Evolutionary conservation across 768 basidiomycete species (phyloP).

Genomic region (Boletus subparvulus): DNA sequence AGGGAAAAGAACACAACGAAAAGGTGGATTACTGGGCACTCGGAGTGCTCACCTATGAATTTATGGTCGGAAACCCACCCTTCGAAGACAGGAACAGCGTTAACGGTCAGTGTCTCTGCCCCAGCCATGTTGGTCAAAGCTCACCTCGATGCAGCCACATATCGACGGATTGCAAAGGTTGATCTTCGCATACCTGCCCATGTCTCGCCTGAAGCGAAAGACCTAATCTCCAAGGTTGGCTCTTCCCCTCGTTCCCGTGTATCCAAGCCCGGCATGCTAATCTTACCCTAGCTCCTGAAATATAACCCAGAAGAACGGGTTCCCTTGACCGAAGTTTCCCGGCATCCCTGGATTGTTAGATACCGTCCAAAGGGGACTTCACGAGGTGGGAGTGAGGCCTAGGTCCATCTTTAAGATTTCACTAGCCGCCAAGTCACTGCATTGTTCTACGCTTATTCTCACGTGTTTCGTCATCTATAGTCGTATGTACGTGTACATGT

Average conservation of each 20-base stretch:
- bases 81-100: constrained; percentile 86
- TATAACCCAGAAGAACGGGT: constrained; percentile 78
- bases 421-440: background rate
- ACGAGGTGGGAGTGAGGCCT: constrained; percentile 27
- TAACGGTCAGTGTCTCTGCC: constrained; percentile 52
- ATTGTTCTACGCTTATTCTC: background rate
- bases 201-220: constrained; percentile 44
- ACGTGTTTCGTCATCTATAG: constrained; percentile 7
- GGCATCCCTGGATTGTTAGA: constrained; percentile 85
- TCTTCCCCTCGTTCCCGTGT: background rate
- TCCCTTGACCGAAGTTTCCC: constrained; percentile 68
- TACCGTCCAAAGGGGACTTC: constrained; percentile 52
- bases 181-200: constrained; percentile 57
- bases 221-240: constrained; percentile 44
- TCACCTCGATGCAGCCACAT: constrained; percentile 61
- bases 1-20: constrained; percentile 84
- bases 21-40: constrained; percentile 96
- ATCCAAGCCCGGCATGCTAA: constrained; percentile 13
- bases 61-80: constrained; percentile 77
- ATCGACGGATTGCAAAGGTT: constrained; percentile 85
- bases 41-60: constrained; percentile 96
- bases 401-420: background rate
- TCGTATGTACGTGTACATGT: constrained; percentile 15
- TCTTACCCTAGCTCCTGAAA: constrained; percentile 64
- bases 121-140: constrained; percentile 1